Conservation (phyloP, 176 grass and related monocot genomes). For the Cymbopogon citratus region DNA sequence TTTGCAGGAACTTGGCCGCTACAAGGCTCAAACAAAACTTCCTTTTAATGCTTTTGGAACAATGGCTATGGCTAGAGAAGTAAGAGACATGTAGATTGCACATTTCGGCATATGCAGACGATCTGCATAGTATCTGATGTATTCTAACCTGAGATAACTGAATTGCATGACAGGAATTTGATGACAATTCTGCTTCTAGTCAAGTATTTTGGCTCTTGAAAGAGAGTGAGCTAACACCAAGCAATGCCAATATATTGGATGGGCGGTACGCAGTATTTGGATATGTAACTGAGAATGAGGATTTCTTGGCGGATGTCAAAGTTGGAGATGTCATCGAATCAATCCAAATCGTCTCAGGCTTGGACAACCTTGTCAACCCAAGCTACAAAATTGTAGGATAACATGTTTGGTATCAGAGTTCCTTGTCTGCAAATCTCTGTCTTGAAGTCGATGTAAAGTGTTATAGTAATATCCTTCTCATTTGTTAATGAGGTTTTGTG, state of each 20-base stretch:
- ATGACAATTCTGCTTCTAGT: constrained; percentile 92
- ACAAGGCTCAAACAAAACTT: constrained; percentile 95
- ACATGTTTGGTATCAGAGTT: constrained; percentile 14
- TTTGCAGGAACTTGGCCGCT: constrained; percentile 84
- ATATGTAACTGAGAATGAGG: constrained; percentile 86
- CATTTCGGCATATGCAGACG: background rate
- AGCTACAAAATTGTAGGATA: constrained; percentile 93
- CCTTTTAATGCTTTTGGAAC: constrained; percentile 99
- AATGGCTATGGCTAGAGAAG: constrained; percentile 99
- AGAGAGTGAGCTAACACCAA: constrained; percentile 97
- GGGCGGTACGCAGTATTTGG: constrained; percentile 82
- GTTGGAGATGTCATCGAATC: constrained; percentile 98
- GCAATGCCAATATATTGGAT: constrained; percentile 98
- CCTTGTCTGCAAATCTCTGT: constrained; percentile 13
- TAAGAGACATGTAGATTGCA: constrained; percentile 36
- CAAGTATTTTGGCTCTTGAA: constrained; percentile 98
- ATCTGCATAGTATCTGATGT: background rate
- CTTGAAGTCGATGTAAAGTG: constrained; percentile 19
- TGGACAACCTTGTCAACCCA: constrained; percentile 89
- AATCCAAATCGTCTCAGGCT: constrained; percentile 79
- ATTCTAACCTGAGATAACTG: constrained; percentile 4
- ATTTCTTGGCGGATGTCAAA: constrained; percentile 85
- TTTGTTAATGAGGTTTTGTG: constrained; percentile 11
- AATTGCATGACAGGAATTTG: constrained; percentile 76
- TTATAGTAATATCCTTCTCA: background rate